phyloP scores from a whole-genome alignment of 305 asterid species.

The Stenogyne calaminthoides region DNA sequence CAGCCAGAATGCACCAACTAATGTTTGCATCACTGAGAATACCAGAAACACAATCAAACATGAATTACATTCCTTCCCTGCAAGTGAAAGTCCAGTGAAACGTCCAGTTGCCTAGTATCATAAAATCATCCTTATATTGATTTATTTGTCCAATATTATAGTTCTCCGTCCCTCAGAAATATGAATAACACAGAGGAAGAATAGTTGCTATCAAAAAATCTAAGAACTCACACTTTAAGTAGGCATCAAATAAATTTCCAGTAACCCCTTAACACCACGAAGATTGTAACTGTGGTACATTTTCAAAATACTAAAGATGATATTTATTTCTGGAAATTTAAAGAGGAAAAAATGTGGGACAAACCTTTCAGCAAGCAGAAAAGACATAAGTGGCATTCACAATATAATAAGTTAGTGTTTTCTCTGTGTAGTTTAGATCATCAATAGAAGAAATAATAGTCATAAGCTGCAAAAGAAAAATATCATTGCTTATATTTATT shows the following conservation, averaged over 20 bases:
- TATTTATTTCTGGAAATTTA: no score
- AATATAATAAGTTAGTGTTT: constrained; percentile 73
- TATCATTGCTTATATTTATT: no score
- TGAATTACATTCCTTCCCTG: constrained; percentile 99
- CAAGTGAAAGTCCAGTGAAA: constrained; percentile 41
- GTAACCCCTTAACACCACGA: constrained; percentile 19
- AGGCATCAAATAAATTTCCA: no score
- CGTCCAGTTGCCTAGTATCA: constrained; percentile 27
- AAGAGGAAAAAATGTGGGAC: constrained; percentile 33
- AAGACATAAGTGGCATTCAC: constrained; percentile 80
- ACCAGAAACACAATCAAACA: constrained; percentile 98
- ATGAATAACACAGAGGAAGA: no score
- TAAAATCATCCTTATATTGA: background rate
- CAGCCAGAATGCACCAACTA: constrained; percentile 98
- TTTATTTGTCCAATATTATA: background rate
- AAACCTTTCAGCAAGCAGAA: constrained; percentile 90
- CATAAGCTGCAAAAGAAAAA: constrained; percentile 54
- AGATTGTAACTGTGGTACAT: background rate
- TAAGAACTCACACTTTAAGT: no score
- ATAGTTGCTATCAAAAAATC: no score
- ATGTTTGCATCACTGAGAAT: constrained; percentile 61
- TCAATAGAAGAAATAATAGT: constrained; percentile 70
- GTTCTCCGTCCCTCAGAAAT: no score
- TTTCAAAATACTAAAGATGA: background rate
- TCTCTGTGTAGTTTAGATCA: constrained; percentile 91